Conservation (phyloP, 805 yeast species). For the Yarrowia sp. region DNA sequence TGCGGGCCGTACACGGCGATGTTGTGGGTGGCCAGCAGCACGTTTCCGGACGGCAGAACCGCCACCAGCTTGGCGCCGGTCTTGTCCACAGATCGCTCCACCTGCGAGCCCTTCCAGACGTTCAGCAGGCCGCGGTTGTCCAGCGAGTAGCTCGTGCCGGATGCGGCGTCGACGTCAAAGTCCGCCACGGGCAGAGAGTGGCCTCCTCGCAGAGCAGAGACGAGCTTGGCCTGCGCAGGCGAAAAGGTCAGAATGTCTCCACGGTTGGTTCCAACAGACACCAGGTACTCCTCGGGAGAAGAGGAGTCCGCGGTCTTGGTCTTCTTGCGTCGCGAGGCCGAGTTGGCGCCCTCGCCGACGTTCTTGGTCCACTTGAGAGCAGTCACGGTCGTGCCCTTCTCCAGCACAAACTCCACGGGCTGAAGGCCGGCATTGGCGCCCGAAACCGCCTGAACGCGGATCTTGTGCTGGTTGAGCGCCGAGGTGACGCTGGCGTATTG, state of each 20-base stretch:
- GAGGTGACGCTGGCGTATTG: conserved; percentile 62
- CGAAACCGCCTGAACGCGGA: conserved; percentile 57
- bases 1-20: conserved; percentile 52
- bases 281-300: conserved; percentile 42
- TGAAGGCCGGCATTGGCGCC: conserved; percentile 44
- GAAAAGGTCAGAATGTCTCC: conserved; percentile 68
- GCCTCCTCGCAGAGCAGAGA: conserved; percentile 51
- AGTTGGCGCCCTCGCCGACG: background rate
- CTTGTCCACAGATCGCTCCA: conserved; percentile 17
- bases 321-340: conserved; percentile 34
- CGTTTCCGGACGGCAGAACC: conserved; percentile 37
- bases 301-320: conserved; percentile 31
- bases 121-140: conserved; percentile 20
- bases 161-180: conserved; percentile 45
- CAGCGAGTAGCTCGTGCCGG: conserved; percentile 32
- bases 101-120: conserved; percentile 20
- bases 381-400: conserved; percentile 51
- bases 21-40: conserved; percentile 67
- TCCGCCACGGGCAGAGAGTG: conserved; percentile 50
- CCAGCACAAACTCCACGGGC: conserved; percentile 50
- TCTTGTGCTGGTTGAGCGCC: conserved; percentile 68
- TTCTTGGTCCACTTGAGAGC: conserved; percentile 52
- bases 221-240: conserved; percentile 58
- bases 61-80: conserved; percentile 41
- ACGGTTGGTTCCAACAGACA: conserved; percentile 62